These are phyloP conservation scores for Coelastrella sp. DNA, from an alignment of 139 green algal genomes.

Conservation along the genomic window DNA sequence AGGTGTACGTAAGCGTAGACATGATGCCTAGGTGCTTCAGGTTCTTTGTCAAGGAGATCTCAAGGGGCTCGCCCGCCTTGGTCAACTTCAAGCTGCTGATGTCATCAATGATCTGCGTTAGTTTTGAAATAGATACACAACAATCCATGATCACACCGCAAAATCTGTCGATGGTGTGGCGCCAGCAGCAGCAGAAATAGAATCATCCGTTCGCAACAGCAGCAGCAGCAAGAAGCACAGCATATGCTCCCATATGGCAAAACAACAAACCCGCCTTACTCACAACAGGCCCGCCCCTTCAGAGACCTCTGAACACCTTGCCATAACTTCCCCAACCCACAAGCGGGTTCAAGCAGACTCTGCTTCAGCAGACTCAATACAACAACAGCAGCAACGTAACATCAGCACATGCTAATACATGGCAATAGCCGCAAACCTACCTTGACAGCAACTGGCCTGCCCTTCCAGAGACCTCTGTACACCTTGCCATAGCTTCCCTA, in stretches of 20 bases:
- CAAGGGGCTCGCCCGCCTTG: conserved; percentile 9
- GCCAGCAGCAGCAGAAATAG: neutral
- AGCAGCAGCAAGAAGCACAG: too few species aligned
- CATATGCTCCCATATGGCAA: too few species aligned
- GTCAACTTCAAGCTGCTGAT: neutral
- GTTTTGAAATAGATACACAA: too few species aligned
- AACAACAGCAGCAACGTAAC: too few species aligned
- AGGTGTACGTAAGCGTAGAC: conserved; percentile 33
- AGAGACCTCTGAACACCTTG: conserved; percentile 58
- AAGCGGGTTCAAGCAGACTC: too few species aligned
- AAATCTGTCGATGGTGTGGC: conserved; percentile 41
- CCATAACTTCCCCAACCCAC: conserved; percentile 57
- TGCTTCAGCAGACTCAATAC: too few species aligned
- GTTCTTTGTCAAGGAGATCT: conserved; percentile 29
- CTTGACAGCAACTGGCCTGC: conserved; percentile 61
- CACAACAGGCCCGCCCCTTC: conserved; percentile 48
- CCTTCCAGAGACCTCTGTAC: conserved; percentile 54
- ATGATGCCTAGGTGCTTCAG: conserved; percentile 31
- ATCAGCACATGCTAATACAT: too few species aligned
- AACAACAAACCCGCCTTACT: conserved; percentile 54
- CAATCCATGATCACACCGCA: too few species aligned
- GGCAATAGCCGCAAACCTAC: conserved; percentile 21
- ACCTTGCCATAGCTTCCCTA: conserved; percentile 63
- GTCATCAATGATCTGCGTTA: conserved; percentile 46
- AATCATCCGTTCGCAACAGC: too few species aligned